phyloP scores from a whole-genome alignment of 768 basidiomycete genomes.

The Mycena polygramma region DNA sequence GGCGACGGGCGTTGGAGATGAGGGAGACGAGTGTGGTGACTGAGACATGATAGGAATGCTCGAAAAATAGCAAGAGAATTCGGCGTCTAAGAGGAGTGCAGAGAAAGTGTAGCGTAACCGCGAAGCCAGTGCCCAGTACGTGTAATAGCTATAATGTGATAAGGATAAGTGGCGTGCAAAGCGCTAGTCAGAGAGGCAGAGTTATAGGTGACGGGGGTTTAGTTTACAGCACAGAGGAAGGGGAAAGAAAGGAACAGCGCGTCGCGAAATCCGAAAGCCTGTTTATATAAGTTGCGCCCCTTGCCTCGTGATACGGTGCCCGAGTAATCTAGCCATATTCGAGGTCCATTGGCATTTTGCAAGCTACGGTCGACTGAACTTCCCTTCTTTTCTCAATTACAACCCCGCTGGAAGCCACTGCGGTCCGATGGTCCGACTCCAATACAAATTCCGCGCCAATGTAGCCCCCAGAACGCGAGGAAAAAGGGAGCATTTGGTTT shows the following conservation, averaged over 20 bases:
- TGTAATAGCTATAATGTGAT: slow-evolving; percentile 38
- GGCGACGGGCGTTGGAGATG: not conserved
- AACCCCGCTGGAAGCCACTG: not conserved
- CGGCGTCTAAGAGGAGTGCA: slow-evolving; percentile 6
- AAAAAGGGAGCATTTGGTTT: not conserved
- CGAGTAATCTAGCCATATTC: slow-evolving; percentile 20
- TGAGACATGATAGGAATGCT: slow-evolving; percentile 30
- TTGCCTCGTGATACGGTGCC: slow-evolving; percentile 19
- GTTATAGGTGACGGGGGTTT: slow-evolving; percentile 19
- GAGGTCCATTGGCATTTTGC: slow-evolving; percentile 1
- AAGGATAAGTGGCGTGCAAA: slow-evolving; percentile 22
- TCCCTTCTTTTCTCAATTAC: slow-evolving; percentile 20
- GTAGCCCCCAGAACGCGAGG: not conserved
- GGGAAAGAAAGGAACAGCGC: slow-evolving; percentile 21
- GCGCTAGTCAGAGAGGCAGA: slow-evolving; percentile 14
- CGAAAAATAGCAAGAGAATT: slow-evolving; percentile 28
- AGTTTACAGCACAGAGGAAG: slow-evolving; percentile 18
- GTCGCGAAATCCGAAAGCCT: not conserved
- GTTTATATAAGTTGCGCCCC: slow-evolving; percentile 17
- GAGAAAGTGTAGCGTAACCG: slow-evolving; percentile 27
- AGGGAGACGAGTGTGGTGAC: slow-evolving; percentile 21
- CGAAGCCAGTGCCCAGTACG: slow-evolving; percentile 27
- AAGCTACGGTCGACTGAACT: slow-evolving; percentile 15
- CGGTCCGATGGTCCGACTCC: slow-evolving; percentile 26
- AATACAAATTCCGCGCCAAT: slow-evolving; percentile 1